Base-by-base conservation (phyloP, 225 moss, liverwort and hornwort species). In the Physcomitrellopsis africana region DNA sequence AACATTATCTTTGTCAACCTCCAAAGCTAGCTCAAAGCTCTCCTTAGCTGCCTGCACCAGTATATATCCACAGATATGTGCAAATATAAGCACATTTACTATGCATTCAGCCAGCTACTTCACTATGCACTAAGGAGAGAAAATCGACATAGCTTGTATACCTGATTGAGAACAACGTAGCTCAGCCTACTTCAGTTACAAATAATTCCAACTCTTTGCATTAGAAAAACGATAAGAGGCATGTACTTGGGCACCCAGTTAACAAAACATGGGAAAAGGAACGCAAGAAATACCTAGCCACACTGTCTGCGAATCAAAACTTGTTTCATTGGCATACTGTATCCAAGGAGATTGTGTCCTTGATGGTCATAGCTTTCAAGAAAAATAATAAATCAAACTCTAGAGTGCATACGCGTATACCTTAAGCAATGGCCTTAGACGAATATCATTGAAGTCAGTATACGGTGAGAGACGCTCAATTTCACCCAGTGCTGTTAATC, bases 381-480 rank as follows among this genome's bases (percentile, higher is more conserved):
- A 3, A 27, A 49, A 54, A 18, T 64, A 63, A 49, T 24, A 72
- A 54, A 63, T 27, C 42, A 9, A 63, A 37, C 24, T 19, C 76
- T 46, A 15, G 27, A 62, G 32, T 55, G 8, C 7, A 13, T 9
- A 55, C 59, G 11, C 19, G 23, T 17, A 26, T 18, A 96, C 96
- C 92, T 96, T 96, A 60, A 96, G 87, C 68, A 93, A 70, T n/a
- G 96, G 93, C 59, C 70, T 84, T 68, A 96, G 73, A n/a, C 93
- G 96, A 61, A 77, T 66, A 80, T 93, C 96, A 81, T 93, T 82
- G 42, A 84, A 79, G 32, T 86, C 83, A 56, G 92, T 94, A 70
- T 89, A 81, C 60, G 90, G 76, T 24, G 82, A 74, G 10, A 92
- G 66, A 10, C 93, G 87, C 13, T 94, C 92, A 58, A 88, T 53